These are phyloP conservation scores for Rhodotorula glutinis DNA, from an alignment of 1,284 basidiomycete genomes.

Conservation along the genomic window DNA sequence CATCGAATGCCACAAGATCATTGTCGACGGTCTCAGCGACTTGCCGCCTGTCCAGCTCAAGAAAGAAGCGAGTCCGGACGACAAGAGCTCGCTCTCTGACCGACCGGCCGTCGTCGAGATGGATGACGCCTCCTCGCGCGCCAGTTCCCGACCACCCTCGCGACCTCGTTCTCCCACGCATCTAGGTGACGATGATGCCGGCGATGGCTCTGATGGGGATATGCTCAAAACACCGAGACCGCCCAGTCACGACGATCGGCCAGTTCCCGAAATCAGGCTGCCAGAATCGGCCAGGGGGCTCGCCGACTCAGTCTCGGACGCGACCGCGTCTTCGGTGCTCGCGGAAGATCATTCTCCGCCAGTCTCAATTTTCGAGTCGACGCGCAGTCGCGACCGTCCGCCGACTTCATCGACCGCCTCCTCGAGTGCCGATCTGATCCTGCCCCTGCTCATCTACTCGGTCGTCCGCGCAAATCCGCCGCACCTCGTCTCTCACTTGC, in stretches of 20 bases:
- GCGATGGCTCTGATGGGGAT: slow-evolving; percentile 13
- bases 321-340: slow-evolving; percentile 26
- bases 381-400: slow-evolving; percentile 1
- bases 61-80: slow-evolving; percentile 34
- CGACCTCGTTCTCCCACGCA: slow-evolving; percentile 16
- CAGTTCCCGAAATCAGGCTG: slow-evolving; percentile 25
- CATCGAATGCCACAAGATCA: slow-evolving; percentile 74
- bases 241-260: neutral
- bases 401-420: slow-evolving; percentile 14
- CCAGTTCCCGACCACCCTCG: slow-evolving; percentile 22
- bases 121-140: slow-evolving; percentile 35
- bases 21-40: slow-evolving; percentile 61
- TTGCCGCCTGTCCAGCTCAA: slow-evolving; percentile 45
- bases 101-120: slow-evolving; percentile 41
- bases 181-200: neutral
- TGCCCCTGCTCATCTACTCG: slow-evolving; percentile 84
- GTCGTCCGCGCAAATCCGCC: slow-evolving; percentile 86
- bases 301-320: slow-evolving; percentile 23
- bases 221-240: slow-evolving; percentile 19
- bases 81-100: neutral
- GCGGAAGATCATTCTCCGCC: neutral
- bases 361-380: slow-evolving; percentile 19
- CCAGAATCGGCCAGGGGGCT: slow-evolving; percentile 15
- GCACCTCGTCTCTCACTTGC: slow-evolving; percentile 75
- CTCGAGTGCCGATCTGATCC: slow-evolving; percentile 63